These are phyloP conservation scores for Cajanus cajan DNA, from an alignment of 306 rosid genomes.

Conservation along the genomic window DNA sequence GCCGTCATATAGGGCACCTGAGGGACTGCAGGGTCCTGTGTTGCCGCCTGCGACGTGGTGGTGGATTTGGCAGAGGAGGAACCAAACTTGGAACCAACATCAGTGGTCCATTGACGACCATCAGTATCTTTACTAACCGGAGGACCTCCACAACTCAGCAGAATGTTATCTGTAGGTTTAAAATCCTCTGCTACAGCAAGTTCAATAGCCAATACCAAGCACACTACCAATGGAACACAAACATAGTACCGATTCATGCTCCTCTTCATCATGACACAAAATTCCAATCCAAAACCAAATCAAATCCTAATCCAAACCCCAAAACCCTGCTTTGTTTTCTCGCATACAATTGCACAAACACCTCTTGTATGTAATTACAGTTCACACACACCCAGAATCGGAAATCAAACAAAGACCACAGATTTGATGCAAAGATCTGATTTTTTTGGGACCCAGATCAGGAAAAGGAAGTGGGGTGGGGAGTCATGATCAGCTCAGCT, in stretches of 20 bases:
- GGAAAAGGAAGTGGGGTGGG: constrained; percentile 20
- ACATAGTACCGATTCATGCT: constrained; percentile 16
- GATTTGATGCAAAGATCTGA: constrained; percentile 32
- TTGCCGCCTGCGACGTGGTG: constrained; percentile 39
- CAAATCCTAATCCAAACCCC: constrained; percentile 4
- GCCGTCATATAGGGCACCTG: constrained; percentile 70
- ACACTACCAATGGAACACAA: constrained; percentile 37
- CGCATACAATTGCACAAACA: neutral
- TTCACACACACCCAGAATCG: constrained; percentile 22
- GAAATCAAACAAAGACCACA: constrained; percentile 9
- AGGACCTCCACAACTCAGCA: constrained; percentile 82
- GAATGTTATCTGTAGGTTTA: constrained; percentile 58
- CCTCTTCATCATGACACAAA: constrained; percentile 47
- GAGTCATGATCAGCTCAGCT: constrained; percentile 2
- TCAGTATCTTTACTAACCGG: constrained; percentile 45
- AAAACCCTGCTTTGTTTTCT: neutral
- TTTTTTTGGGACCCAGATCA: constrained; percentile 30
- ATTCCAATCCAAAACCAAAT: neutral
- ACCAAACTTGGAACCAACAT: constrained; percentile 55
- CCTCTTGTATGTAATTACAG: neutral
- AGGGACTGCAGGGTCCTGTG: constrained; percentile 74
- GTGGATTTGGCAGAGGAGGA: constrained; percentile 39
- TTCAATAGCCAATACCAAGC: constrained; percentile 36
- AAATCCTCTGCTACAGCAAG: constrained; percentile 49
- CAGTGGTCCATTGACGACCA: constrained; percentile 71